Evolutionary conservation across 768 basidiomycete genomes (phyloP).

Genomic region (Russula virescens): DNA sequence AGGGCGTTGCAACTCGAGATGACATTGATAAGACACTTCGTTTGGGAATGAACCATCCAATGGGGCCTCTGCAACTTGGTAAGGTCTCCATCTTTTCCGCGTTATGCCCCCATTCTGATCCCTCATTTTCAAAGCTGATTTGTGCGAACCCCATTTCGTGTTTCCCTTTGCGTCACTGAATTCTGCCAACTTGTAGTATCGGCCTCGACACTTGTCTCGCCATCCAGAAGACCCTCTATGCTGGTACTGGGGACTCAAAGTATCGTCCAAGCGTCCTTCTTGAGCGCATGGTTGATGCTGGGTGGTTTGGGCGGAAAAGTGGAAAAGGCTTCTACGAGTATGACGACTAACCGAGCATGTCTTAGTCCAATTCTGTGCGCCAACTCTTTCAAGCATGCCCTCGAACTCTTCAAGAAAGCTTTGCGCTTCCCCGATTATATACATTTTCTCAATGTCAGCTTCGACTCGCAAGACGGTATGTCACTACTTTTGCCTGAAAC

Average conservation of each 20-base stretch:
- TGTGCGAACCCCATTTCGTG: constrained; percentile 28
- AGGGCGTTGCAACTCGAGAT: constrained; percentile 82
- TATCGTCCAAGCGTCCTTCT: constrained; percentile 88
- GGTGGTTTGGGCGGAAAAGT: constrained; percentile 88
- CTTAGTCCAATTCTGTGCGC: not conserved
- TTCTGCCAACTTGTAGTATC: constrained; percentile 48
- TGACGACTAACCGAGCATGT: constrained; percentile 17
- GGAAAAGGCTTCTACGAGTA: constrained; percentile 97
- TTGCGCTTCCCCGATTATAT: not conserved
- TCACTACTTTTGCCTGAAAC: not conserved
- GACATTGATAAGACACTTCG: constrained; percentile 94
- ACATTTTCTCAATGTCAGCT: not conserved
- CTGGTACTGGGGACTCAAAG: constrained; percentile 88
- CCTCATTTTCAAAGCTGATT: constrained; percentile 30
- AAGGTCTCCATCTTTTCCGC: constrained; percentile 6
- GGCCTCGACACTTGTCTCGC: constrained; percentile 96
- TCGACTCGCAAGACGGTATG: not conserved
- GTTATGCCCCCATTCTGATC: not conserved
- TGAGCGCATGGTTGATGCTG: constrained; percentile 94
- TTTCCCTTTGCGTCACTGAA: not conserved
- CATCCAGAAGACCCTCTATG: constrained; percentile 85
- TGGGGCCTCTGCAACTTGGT: constrained; percentile 91
- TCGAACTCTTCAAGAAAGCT: constrained; percentile 1
- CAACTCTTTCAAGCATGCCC: not conserved
- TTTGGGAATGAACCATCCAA: constrained; percentile 91